Conservation (phyloP, 78 protist genomes). For the Protostelium mycophagum region DNA sequence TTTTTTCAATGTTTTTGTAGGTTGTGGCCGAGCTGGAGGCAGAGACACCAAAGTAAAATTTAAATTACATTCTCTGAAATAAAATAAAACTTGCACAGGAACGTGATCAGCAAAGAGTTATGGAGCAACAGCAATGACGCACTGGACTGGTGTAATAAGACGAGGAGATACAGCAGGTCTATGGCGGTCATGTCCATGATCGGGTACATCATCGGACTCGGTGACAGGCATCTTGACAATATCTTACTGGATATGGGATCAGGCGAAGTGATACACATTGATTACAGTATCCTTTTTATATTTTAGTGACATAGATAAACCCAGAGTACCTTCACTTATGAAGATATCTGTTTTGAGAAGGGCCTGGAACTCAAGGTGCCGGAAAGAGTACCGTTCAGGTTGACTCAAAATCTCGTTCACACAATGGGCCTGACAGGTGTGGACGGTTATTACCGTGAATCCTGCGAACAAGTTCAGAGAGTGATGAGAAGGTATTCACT, state of each 20-base stretch:
- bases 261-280: constrained; percentile 83
- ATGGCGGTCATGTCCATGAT: constrained; percentile 79
- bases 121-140: constrained; percentile 59
- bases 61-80: constrained; percentile 5
- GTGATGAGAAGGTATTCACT: constrained; percentile 10
- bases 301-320: not conserved
- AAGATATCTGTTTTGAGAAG: constrained; percentile 78
- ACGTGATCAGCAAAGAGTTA: constrained; percentile 13
- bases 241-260: constrained; percentile 70
- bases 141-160: constrained; percentile 50
- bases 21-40: constrained; percentile 38
- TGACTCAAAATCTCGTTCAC: constrained; percentile 71
- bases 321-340: not conserved
- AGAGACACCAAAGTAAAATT: constrained; percentile 78
- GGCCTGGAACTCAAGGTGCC: constrained; percentile 74
- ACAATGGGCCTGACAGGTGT: constrained; percentile 73
- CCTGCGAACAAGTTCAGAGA: constrained; percentile 28
- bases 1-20: not conserved
- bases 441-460: constrained; percentile 45
- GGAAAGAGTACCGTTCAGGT: constrained; percentile 83
- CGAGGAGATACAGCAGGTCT: constrained; percentile 51
- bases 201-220: constrained; percentile 82
- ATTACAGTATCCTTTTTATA: constrained; percentile 52
- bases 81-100: not conserved
- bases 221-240: constrained; percentile 86